These are phyloP conservation scores for Fusarium cicatricum DNA, from an alignment of 2,329 filamentous ascomycete genomes.

Conservation along the genomic window DNA sequence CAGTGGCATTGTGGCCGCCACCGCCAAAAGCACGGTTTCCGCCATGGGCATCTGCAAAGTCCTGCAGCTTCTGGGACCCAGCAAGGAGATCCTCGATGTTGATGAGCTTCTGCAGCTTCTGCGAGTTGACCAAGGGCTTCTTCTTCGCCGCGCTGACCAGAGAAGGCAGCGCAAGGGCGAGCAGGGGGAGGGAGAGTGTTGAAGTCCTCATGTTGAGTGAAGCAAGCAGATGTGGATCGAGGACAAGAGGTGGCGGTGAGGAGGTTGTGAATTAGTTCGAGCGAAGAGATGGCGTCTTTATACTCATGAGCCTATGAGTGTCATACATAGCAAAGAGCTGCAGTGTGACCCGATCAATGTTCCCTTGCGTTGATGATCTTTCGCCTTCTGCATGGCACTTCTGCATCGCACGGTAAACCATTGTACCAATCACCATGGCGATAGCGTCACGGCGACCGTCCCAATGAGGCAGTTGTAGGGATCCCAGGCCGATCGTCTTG, in stretches of 20 bases:
- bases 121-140: slow-evolving; percentile 49
- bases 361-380: neutral
- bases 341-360: neutral
- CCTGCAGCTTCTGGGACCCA: slow-evolving; percentile 55
- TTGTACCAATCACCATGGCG: slow-evolving; percentile 14
- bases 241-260: slow-evolving; percentile 18
- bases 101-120: slow-evolving; percentile 51
- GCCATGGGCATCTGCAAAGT: slow-evolving; percentile 53
- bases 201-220: slow-evolving; percentile 37
- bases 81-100: slow-evolving; percentile 52
- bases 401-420: slow-evolving; percentile 24
- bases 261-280: slow-evolving; percentile 2
- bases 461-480: slow-evolving; percentile 39
- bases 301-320: neutral
- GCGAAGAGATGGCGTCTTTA: neutral
- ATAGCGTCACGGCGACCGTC: slow-evolving; percentile 16
- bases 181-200: slow-evolving; percentile 31
- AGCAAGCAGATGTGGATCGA: neutral
- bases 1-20: slow-evolving; percentile 55
- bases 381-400: slow-evolving; percentile 24
- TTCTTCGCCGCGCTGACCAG: slow-evolving; percentile 36
- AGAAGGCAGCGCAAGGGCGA: slow-evolving; percentile 39
- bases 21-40: slow-evolving; percentile 56
- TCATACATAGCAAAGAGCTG: neutral
- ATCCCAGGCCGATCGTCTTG: slow-evolving; percentile 31